Base-by-base conservation (phyloP, 2,329 filamentous ascomycete species). In the Meredithiella fracta region DNA sequence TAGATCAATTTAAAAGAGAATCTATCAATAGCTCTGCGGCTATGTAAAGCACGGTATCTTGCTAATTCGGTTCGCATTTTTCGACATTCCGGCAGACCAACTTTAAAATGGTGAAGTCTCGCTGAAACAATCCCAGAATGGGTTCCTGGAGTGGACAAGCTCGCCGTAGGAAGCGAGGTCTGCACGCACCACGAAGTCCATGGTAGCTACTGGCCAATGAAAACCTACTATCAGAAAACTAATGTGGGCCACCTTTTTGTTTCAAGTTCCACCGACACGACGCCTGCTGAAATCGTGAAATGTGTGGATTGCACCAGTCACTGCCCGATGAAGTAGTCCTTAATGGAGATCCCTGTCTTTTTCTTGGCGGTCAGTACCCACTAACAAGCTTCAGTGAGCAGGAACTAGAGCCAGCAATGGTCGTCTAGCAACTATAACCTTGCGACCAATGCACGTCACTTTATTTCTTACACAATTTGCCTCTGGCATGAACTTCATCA, bases 401-500 rank as follows among this genome's bases (percentile, higher is more conserved):
- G 29, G 29, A 34, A 34, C 29, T 11, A 34, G 29, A 5, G 29
- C 38, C 38, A 42, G n/a, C n/a, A 15, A n/a, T 42, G 38, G 38
- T 42, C 38, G 38, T 42, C 38, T 42, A 42, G 38, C 38, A 42
- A 42, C 38, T 42, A 42, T 20, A 42, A 5, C 38, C 11, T 42
- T 42, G 14, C n/a, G 11, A 15, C n/a, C 38, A 42, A n/a, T 42
- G 17, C 14, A 42, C 5, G 14, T n/a, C 14, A 42, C 38, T 20
- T 42, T 44, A 51, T 55, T 47, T 58, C 42, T 42, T 42, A 50
- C 17, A 23, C 17, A 22, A 44, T 38, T 57, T 50, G 25, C 40
- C 50, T 52, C 51, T 31, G 37, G 44, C 54, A 15, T 55, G 54
- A 52, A 51, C 55, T 55, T 51, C 20, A 7, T 42, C 5, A 4